These are phyloP conservation scores for Cajanus cajan DNA, from an alignment of 306 rosid genomes.

Conservation along the genomic window DNA sequence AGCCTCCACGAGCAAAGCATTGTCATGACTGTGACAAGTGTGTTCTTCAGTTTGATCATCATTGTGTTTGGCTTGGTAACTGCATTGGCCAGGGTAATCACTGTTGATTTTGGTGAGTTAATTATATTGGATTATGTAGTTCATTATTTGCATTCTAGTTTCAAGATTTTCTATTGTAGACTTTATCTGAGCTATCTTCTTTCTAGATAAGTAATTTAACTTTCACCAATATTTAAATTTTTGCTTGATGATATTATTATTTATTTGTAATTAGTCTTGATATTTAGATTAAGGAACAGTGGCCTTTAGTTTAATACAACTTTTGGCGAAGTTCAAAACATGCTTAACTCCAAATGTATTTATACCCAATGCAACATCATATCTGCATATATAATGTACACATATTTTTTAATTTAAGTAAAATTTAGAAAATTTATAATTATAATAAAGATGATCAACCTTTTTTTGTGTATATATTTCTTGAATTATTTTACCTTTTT, in stretches of 20 bases:
- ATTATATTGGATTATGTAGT: conserved; percentile 9
- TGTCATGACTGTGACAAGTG: no score
- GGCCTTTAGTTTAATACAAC: conserved; percentile 43
- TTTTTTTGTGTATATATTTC: no score
- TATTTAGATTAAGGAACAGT: conserved; percentile 25
- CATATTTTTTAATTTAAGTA: no score
- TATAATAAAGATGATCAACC: no score
- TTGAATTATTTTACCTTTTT: no score
- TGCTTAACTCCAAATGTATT: conserved; percentile 72
- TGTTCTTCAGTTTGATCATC: no score
- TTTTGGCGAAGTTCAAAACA: conserved; percentile 61
- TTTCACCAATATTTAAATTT: background rate
- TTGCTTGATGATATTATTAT: conserved; percentile 10
- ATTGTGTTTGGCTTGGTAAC: no score
- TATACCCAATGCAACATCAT: conserved; percentile 59
- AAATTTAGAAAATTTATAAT: no score
- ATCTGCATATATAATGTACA: conserved; percentile 43
- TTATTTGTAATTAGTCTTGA: background rate
- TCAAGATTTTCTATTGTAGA: conserved; percentile 4
- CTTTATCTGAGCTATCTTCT: background rate
- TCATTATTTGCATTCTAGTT: conserved; percentile 5
- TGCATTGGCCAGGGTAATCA: no score
- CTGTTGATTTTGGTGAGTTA: conserved; percentile 94
- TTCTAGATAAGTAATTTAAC: conserved; percentile 10
- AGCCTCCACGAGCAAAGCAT: no score